Evolutionary conservation across 257 asterid genomes (phyloP), one percentile per base, ranked within the genome.

Genomic region (Plantago major): DNA sequence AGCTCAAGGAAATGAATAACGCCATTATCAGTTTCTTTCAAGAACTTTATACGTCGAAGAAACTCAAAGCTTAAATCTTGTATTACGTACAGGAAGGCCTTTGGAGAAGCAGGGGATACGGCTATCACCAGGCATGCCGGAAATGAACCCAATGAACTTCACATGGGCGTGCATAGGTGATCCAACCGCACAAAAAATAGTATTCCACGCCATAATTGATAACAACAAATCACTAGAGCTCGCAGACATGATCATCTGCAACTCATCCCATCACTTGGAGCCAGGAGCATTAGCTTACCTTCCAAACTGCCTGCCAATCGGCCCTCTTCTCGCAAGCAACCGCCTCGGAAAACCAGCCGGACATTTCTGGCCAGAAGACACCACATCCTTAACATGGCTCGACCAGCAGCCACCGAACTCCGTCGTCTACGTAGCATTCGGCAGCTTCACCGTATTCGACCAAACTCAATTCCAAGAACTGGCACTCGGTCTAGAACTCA

Each of bases 361-460:
- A 8, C 65, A 75, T 22, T 79, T 79, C 64, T 76, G 76, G 74
- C 55, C n/a, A 0, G 76, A 73, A 69, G 86, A 78, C 57, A 53
- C 71, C 10, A 47, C 57, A 3, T 72, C 78, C 14, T 60, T 81
- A 18, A 18, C 57, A 16, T 75, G 84, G 78, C 80, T 81, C 28
- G 84, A 81, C 52, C 54, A 52, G 15, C 80, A 78, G 26, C 76
- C 69, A 16, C 53, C 51, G 6, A 3, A 63, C 14, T 78, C 84
- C 6, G 82, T 76, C 14, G 67, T 78, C 7, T 81, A 78, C 58
- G 73, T 68, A 2, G 82, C 84, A 9, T 81, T 75, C 63, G 87
- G 87, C 12, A 78, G 82, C 67, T 7, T 51, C 17, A 16, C 77
- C 5, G 61, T 61, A 0, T 58, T 75, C 12, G 58, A 50, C 42